A percentile compares a stretch with the other conserved stretches of the same genome.
Evolutionary conservation across 768 basidiomycete species (phyloP).

Genomic region (Daedalea quercina): DNA sequence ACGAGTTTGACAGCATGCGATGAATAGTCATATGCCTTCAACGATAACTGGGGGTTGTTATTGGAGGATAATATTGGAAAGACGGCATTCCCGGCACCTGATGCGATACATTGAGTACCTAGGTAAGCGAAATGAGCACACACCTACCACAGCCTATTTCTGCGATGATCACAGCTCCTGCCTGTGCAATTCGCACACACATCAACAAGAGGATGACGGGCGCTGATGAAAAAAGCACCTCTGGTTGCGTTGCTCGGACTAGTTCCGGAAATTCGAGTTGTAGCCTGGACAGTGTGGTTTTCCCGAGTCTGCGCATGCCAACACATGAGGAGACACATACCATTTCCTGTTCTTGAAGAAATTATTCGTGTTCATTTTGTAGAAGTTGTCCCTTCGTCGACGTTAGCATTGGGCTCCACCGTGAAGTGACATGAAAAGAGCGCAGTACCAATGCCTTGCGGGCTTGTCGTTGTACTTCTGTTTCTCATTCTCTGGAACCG

Average conservation of each 20-base stretch:
- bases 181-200: constrained; percentile 36
- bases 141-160: constrained; percentile 87
- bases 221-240: constrained; percentile 34
- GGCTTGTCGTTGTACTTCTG: constrained; percentile 67
- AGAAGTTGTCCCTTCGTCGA: constrained; percentile 83
- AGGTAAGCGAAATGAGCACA: not conserved
- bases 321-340: constrained; percentile 29
- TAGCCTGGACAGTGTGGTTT: constrained; percentile 44
- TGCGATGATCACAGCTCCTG: constrained; percentile 68
- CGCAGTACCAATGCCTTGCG: constrained; percentile 58
- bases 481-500: constrained; percentile 71
- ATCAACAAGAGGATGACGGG: not conserved
- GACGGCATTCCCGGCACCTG: constrained; percentile 92
- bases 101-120: not conserved
- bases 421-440: not conserved
- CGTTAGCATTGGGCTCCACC: not conserved
- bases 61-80: constrained; percentile 86
- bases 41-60: constrained; percentile 63
- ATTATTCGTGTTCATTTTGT: constrained; percentile 75
- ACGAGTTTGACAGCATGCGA: constrained; percentile 84
- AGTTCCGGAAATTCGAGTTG: constrained; percentile 94
- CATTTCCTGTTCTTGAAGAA: constrained; percentile 97
- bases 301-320: no score
- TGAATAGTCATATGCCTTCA: constrained; percentile 90
- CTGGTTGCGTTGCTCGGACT: constrained; percentile 54